Evolutionary conservation across 805 yeast species (phyloP).

Genomic region (Saturnispora ahearnii): DNA sequence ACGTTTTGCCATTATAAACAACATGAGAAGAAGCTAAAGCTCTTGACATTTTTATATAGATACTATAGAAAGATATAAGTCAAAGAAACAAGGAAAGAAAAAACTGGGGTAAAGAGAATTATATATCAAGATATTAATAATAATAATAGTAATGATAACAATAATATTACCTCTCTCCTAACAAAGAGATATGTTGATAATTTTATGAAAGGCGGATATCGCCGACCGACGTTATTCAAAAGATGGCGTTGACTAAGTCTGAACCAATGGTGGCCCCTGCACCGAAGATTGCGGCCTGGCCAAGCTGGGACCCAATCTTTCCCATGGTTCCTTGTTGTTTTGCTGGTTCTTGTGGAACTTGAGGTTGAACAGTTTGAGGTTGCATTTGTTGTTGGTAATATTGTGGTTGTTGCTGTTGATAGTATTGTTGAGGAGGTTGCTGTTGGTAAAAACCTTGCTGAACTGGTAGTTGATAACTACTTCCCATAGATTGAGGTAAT

Average conservation of each 20-base stretch:
- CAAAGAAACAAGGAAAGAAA: background rate
- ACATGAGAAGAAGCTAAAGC: constrained; percentile 58
- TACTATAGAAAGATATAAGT: background rate
- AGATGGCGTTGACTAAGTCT: constrained; percentile 54
- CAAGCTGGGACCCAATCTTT: constrained; percentile 76
- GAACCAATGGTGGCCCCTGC: constrained; percentile 96
- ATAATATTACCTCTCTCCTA: background rate
- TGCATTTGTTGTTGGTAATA: constrained; percentile 16
- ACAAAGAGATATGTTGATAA: background rate
- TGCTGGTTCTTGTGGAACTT: constrained; percentile 11
- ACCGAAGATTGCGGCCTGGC: constrained; percentile 94
- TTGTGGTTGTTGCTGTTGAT: constrained; percentile 11
- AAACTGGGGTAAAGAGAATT: background rate
- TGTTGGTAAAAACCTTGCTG: constrained; percentile 10
- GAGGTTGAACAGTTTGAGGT: constrained; percentile 12
- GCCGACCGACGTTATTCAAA: constrained; percentile 6
- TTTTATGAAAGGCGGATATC: background rate
- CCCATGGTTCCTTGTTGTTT: constrained; percentile 23
- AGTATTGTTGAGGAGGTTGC: constrained; percentile 6
- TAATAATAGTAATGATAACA: background rate
- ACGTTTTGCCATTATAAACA: constrained; percentile 36
- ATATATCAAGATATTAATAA: background rate
- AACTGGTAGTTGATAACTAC: constrained; percentile 7
- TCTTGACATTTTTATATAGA: constrained; percentile 35
- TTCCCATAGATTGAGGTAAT: background rate